Evolutionary conservation across 1,284 basidiomycete genomes (phyloP).

Genomic region (Peniophora sp.): DNA sequence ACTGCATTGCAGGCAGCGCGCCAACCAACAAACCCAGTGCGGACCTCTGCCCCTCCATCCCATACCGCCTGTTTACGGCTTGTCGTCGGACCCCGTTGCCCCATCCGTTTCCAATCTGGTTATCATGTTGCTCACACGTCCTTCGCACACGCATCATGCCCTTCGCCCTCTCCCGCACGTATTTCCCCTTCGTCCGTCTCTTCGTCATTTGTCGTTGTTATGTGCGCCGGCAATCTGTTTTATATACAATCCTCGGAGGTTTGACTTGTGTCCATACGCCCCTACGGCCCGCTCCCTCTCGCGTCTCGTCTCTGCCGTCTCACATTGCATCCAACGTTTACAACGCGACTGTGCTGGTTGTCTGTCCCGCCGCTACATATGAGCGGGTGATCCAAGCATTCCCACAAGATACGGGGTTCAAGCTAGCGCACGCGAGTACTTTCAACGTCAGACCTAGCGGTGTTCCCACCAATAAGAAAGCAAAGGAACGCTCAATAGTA

Average conservation of each 20-base stretch:
- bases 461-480: background rate
- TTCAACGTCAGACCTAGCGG: too few species aligned
- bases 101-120: background rate
- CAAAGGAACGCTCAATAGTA: background rate
- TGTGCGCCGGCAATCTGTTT: background rate
- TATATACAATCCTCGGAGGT: conserved; percentile 1
- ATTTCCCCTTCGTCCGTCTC: background rate
- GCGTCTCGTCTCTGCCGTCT: too few species aligned
- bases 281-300: background rate
- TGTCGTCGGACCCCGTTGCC: background rate
- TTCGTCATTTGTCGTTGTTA: background rate
- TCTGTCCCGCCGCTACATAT: background rate
- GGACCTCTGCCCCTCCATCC: background rate
- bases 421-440: too few species aligned
- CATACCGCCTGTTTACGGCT: background rate
- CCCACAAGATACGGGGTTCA: too few species aligned
- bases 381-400: background rate
- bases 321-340: too few species aligned
- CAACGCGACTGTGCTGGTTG: background rate
- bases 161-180: background rate
- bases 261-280: background rate
- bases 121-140: background rate
- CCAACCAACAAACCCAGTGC: background rate
- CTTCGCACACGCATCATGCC: background rate
- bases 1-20: too few species aligned